These are phyloP conservation scores for Hyaloraphidium curvatum DNA, from an alignment of 192 early-diverging fungal genomes.

Conservation along the genomic window DNA sequence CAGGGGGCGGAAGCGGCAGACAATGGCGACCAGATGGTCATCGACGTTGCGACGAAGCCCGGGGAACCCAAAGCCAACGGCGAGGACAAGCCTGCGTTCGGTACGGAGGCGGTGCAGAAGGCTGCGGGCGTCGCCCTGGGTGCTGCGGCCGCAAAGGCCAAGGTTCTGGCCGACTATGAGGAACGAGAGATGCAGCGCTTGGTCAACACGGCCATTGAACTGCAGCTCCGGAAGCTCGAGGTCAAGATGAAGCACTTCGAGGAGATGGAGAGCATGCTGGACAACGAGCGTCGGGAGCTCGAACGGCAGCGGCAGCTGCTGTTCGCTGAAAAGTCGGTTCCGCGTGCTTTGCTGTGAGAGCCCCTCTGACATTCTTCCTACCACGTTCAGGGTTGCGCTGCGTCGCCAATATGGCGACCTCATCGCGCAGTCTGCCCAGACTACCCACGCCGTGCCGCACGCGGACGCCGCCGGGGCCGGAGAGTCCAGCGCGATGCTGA, in stretches of 20 bases:
- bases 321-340: constrained; percentile 3
- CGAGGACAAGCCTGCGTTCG: constrained; percentile 6
- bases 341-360: background rate
- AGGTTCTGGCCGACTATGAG: constrained; percentile 57
- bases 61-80: constrained; percentile 9
- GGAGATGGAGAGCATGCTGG: constrained; percentile 70
- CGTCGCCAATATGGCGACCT: too few relatives aligned
- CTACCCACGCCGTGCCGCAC: too few relatives aligned
- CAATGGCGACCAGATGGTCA: background rate
- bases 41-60: background rate
- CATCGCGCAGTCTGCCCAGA: too few relatives aligned
- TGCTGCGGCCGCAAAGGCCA: constrained; percentile 79
- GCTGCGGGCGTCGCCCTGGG: constrained; percentile 76
- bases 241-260: constrained; percentile 88
- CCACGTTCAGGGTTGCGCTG: too few relatives aligned
- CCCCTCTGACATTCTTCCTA: too few relatives aligned
- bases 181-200: constrained; percentile 69
- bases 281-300: constrained; percentile 67
- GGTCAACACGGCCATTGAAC: constrained; percentile 61
- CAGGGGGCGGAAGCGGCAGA: constrained; percentile 6
- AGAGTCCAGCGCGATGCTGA: too few relatives aligned
- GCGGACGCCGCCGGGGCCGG: too few relatives aligned
- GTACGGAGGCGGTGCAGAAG: constrained; percentile 7
- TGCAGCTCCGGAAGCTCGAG: constrained; percentile 75
- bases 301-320: constrained; percentile 30